Conservation (phyloP, 1,284 basidiomycete genomes). For the Lentinus polychrous region DNA sequence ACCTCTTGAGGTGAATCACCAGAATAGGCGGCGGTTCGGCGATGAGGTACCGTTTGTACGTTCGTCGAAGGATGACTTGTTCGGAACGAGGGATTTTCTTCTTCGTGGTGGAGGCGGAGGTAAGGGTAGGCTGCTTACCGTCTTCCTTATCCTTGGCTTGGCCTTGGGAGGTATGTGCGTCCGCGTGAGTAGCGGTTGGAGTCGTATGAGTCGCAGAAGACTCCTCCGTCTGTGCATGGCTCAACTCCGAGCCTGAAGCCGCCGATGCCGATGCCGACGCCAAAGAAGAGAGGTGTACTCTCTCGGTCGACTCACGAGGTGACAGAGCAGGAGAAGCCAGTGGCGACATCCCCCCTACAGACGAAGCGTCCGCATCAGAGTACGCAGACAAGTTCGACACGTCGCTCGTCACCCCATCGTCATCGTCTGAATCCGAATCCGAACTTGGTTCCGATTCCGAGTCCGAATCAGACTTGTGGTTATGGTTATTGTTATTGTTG, state of each 20-base stretch:
- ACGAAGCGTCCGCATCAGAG: constrained; percentile 22
- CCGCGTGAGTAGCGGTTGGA: too few species aligned
- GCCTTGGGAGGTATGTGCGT: too few species aligned
- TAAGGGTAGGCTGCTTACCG: not conserved
- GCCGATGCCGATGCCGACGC: too few species aligned
- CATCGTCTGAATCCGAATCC: constrained; percentile 35
- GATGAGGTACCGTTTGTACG: constrained; percentile 92
- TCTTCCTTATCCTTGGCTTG: too few species aligned
- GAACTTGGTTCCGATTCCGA: constrained; percentile 32
- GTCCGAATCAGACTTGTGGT: not conserved
- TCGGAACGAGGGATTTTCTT: constrained; percentile 37
- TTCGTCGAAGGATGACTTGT: constrained; percentile 70
- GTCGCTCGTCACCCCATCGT: constrained; percentile 22
- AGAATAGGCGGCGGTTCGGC: constrained; percentile 81
- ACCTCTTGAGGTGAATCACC: constrained; percentile 90
- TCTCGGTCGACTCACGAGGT: constrained; percentile 22
- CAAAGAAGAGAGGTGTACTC: constrained; percentile 9
- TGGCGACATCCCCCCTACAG: constrained; percentile 36
- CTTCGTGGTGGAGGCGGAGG: constrained; percentile 1
- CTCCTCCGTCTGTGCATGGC: constrained; percentile 1
- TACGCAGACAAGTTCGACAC: constrained; percentile 23
- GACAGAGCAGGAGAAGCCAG: constrained; percentile 28
- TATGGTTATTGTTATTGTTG: not conserved
- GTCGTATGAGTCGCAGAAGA: not conserved
- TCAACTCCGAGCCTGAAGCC: not conserved